Conservation (phyloP, 2,329 filamentous ascomycete genomes). For the Talaromyces piceae region DNA sequence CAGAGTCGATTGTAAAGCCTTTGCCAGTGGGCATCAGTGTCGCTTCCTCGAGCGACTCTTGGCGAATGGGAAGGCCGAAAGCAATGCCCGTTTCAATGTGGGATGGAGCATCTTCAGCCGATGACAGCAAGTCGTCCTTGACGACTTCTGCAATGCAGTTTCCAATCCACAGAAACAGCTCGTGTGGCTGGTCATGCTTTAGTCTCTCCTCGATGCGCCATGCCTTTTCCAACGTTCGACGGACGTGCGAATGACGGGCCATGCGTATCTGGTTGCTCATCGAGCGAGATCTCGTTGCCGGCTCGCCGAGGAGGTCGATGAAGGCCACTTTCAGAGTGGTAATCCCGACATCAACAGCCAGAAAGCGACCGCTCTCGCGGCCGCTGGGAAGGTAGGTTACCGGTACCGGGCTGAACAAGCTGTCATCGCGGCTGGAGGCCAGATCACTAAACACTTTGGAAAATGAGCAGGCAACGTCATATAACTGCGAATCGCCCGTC, state of each 20-base stretch:
- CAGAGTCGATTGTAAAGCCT: constrained; percentile 10
- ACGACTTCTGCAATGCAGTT: constrained; percentile 12
- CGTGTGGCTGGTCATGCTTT: constrained; percentile 11
- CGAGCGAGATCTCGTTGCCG: background rate
- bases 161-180: constrained; percentile 12
- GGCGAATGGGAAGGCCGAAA: constrained; percentile 11
- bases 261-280: constrained; percentile 10
- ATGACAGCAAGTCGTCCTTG: constrained; percentile 11
- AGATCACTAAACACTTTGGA: constrained; percentile 9
- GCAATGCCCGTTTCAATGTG: constrained; percentile 12
- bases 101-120: constrained; percentile 2
- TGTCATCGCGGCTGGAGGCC: constrained; percentile 3
- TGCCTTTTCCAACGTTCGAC: constrained; percentile 9
- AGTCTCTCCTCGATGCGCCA: constrained; percentile 11
- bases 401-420: constrained; percentile 9
- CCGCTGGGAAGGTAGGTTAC: constrained; percentile 9
- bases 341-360: constrained; percentile 11
- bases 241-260: constrained; percentile 8
- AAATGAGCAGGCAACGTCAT: constrained; percentile 10
- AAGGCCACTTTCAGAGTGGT: constrained; percentile 11
- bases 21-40: constrained; percentile 12
- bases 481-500: constrained; percentile 6
- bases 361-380: constrained; percentile 8
- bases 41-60: constrained; percentile 11
- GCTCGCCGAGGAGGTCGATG: constrained; percentile 10